Base-by-base conservation (phyloP, 2,329 filamentous ascomycete genomes). In the Colletotrichum sidae region DNA sequence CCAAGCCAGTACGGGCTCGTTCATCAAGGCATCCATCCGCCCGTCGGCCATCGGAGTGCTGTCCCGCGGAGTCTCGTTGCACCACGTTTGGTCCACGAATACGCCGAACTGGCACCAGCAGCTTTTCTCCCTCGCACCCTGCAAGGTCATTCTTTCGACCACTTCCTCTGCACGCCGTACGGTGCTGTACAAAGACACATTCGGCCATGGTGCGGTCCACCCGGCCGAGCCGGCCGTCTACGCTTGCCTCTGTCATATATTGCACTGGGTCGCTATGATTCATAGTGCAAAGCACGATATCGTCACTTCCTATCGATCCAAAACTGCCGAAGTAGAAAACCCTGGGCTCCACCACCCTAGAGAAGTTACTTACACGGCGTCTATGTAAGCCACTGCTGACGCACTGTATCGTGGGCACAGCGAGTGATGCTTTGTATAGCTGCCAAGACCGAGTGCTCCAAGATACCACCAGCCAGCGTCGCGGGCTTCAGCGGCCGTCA, bases 221-320 rank as follows among this genome's bases (percentile, higher is more conserved):
- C 46, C 37, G 12, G 41, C 51, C 56, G 41, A 57, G 58, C 53
- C 35, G 15, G 41, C 51, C 56, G 41, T 45, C 13, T 51, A 37
- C 58, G 15, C 37, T 39, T 59, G 41, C 62, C 52, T 57, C 59
- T 63, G 63, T 66, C 63, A 66, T 47, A 66, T 53, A 63, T 66
- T 66, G 52, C 58, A 53, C 58, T 53, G 58, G 58, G 46, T 63
- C 52, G 59, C 57, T 52, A 57, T 47, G 63, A 66, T 15, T 59
- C 44, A 62, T 63, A 53, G 63, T 44, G 58, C 47, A 63, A 66
- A 66, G 63, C 63, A 61, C 62, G 63, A 66, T 66, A 66, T 66
- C 63, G 63, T 66, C 63, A 66, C 58, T 63, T 66, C 63, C 63
- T 66, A 66, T 66, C 63, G 63, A 66, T 66, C 63, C 52, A 57